Base-by-base conservation (phyloP, 306 rosid species). In the Quercus parvula region DNA sequence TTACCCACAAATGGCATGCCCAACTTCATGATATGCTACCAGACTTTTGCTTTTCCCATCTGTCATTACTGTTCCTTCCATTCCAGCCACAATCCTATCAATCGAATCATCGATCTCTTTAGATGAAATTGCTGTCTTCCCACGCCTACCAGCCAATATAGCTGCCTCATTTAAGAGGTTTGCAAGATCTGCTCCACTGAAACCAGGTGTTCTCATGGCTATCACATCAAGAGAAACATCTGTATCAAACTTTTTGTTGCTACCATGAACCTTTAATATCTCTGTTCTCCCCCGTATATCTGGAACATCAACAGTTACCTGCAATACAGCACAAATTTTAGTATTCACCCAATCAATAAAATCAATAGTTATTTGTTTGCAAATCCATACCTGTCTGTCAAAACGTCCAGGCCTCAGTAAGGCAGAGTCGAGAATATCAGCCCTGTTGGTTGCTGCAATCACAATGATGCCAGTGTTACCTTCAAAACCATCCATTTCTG, bases 11-110 rank as follows among this genome's bases (percentile, higher is more conserved):
- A 95, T 84, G 81, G 98, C 99, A 33, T 95, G 99, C 70, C 99
- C 99, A 70, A 92, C 98, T 91, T 95, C 99, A 71, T 95, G 99
- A 86, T 95, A 95, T 55, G 98, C 97, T 78, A 91, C 98, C 81
- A 95, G 85, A 85, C 94, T 93, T 84, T 95, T 95, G 87, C 99
- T 95, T 89, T 95, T 95, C 84, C 99, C 99, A 35, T 95, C 97
- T 49, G 97, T 91, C 99, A 95, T 95, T 84, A 93, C 97, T 33
- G 97, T 95, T 74, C 99, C 99, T 91, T 95, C 99, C 99, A 95
- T 95, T 89, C 99, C 99, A 75, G 99, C 99, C 15, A 95, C 99
- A 78, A 95, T 92, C 84, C 99, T 90, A 86, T 95, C 99, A 70
- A 93, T 95, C 19, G 99, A 92, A 86, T 95, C 98, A 46, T 95